Evolutionary conservation across 805 yeast genomes (phyloP), one percentile per base, ranked within the genome.

Genomic region (Candida odintsovae): DNA sequence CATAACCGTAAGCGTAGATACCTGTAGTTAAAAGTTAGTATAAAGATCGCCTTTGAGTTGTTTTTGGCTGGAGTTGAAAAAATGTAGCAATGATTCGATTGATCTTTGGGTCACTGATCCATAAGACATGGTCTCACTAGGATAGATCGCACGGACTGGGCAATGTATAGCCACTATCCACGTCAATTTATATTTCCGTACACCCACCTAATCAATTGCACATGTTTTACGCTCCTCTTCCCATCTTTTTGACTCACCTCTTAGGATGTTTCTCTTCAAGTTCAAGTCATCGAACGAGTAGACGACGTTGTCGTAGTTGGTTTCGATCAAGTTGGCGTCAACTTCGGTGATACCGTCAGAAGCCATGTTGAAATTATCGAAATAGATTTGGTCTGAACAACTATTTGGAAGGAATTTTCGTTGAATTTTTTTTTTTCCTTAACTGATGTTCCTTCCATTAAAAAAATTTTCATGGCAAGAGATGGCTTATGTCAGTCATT

Each of bases 281-380:
- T 83, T 77, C 77, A 86, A 80, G 59, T 82, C 90, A 65, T 86
- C 95, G 71, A 86, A 86, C 50, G 84, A 72, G 73, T 76, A 68
- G 62, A 78, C 81, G 66, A 88, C 90, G 70, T 90, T 89, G 80
- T 90, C 97, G 82, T 90, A 89, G 85, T 92, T 92, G 75, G 96
- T 75, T 77, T 86, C 92, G 68, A 92, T 90, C 68, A 80, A 79
- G 69, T 80, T 80, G 67, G 89, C 72, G 71, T 86, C 95, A 68
- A 86, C 78, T 70, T 86, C 94, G 55, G 81, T 75, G 65, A 82
- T 81, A 65, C 86, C 86, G 74, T 82, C 87, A 33, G 36, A 33
- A 60, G 69, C 65, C 69, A 65, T 63, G 33, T 62, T 22, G 39
- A 38, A 40, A n/a, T n/a, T 25, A 16, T 38, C 18, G 22, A 43